A percentile compares a stretch with the other conserved stretches of the same genome.
phyloP scores from a whole-genome alignment of 1,284 basidiomycete species.

The Vanrija pseudolonga region DNA sequence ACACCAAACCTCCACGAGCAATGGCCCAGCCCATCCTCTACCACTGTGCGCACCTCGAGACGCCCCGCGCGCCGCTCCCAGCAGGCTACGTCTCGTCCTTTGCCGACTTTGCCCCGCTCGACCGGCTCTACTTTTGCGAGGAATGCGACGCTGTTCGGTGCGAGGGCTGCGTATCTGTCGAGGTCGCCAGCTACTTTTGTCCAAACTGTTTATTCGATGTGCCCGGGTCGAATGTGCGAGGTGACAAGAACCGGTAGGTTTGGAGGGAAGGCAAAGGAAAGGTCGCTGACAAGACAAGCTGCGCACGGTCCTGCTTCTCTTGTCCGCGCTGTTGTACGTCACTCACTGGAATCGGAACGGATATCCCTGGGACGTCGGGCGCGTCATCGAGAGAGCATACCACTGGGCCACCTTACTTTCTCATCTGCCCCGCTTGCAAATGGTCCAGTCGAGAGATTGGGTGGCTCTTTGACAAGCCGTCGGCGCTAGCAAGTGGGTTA shows the following conservation, averaged over 20 bases:
- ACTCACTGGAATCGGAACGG: constrained; percentile 79
- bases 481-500: constrained; percentile 76
- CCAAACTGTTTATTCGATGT: constrained; percentile 99
- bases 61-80: constrained; percentile 51
- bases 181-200: constrained; percentile 95
- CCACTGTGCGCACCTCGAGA: constrained; percentile 47
- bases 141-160: constrained; percentile 95
- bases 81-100: constrained; percentile 70
- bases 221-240: constrained; percentile 89
- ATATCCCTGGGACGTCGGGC: constrained; percentile 48
- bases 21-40: constrained; percentile 26
- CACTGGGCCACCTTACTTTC: constrained; percentile 82
- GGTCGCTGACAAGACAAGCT: constrained; percentile 57
- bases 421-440: constrained; percentile 85
- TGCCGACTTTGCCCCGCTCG: constrained; percentile 76
- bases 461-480: constrained; percentile 92
- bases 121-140: constrained; percentile 92
- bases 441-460: constrained; percentile 92
- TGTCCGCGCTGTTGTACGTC: constrained; percentile 90
- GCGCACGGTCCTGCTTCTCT: constrained; percentile 93
- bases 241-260: constrained; percentile 85
- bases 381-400: constrained; percentile 52
- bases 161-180: constrained; percentile 82
- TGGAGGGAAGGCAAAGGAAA: neutral
- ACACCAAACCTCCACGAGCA: neutral